Evolutionary conservation across 768 basidiomycete genomes (phyloP).

Genomic region (Rubroboletus pulcherrimus): DNA sequence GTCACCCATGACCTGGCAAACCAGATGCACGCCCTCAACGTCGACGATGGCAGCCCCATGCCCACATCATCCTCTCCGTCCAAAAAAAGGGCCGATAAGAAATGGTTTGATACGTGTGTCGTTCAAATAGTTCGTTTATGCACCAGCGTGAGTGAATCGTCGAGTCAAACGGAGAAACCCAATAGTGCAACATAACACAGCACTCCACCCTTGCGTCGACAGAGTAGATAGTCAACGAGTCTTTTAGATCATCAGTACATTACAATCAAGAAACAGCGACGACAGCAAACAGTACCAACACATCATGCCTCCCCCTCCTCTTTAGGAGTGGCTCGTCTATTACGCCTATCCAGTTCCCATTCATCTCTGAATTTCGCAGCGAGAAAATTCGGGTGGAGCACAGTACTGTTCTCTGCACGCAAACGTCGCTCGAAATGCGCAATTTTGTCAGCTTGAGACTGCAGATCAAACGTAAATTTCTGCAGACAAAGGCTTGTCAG

Average conservation of each 20-base stretch:
- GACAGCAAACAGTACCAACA: conserved; percentile 11
- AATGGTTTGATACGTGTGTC: conserved; percentile 67
- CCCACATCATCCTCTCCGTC: not conserved
- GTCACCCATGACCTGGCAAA: conserved; percentile 20
- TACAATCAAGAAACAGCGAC: not conserved
- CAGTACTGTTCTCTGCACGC: conserved; percentile 46
- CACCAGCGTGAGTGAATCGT: conserved; percentile 26
- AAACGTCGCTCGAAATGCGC: conserved; percentile 58
- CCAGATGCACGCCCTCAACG: conserved; percentile 22
- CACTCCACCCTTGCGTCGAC: not conserved
- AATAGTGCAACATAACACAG: not conserved
- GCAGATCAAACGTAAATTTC: conserved; percentile 52
- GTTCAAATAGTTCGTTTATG: conserved; percentile 51
- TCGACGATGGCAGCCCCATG: conserved; percentile 4
- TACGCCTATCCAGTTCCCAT: conserved; percentile 42
- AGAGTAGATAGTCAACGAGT: not conserved
- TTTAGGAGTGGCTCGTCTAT: conserved; percentile 21
- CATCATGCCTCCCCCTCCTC: conserved; percentile 35
- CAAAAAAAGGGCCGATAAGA: conserved; percentile 38
- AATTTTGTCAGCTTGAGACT: conserved; percentile 59
- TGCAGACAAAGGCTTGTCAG: conserved; percentile 23
- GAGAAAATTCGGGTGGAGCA: conserved; percentile 58
- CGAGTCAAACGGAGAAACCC: conserved; percentile 14
- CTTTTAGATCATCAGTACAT: conserved; percentile 20
- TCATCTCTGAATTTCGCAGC: conserved; percentile 56